Percentiles rank a stretch among this genome's conserved stretches.
These are phyloP conservation scores for Microsporum ferrugineum DNA, from an alignment of 2,329 filamentous ascomycete genomes.

Conservation along the genomic window DNA sequence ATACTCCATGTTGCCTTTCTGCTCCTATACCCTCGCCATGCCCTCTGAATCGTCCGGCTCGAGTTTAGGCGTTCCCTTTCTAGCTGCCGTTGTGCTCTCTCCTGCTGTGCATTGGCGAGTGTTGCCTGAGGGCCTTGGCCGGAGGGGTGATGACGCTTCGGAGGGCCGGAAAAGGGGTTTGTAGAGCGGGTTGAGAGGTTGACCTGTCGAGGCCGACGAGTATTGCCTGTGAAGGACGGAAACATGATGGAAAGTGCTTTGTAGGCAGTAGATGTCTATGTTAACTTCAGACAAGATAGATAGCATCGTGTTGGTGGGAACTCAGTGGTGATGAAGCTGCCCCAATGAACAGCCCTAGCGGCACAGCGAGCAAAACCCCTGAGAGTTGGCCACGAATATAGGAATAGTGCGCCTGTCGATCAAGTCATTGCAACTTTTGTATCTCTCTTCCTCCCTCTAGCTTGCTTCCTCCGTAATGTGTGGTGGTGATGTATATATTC, in stretches of 20 bases:
- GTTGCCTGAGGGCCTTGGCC: conserved; percentile 60
- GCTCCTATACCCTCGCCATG: conserved; percentile 66
- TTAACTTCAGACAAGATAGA: not conserved
- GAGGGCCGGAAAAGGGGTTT: conserved; percentile 61
- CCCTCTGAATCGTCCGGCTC: conserved; percentile 59
- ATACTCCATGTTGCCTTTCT: conserved; percentile 47
- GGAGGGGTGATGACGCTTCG: conserved; percentile 42
- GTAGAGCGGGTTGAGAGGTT: conserved; percentile 77
- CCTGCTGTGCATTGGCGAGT: conserved; percentile 74
- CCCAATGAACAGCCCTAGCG: not conserved
- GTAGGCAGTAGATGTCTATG: not conserved
- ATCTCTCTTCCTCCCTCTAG: not conserved
- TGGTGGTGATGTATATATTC: not conserved
- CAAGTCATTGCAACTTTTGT: not conserved
- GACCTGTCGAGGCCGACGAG: conserved; percentile 76
- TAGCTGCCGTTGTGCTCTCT: conserved; percentile 65
- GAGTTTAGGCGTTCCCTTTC: conserved; percentile 70
- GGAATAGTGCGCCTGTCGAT: not conserved
- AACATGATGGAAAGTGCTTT: conserved; percentile 53
- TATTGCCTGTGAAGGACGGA: conserved; percentile 78
- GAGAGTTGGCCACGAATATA: not conserved
- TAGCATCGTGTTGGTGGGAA: not conserved
- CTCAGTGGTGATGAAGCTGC: not conserved
- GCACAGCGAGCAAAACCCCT: not conserved
- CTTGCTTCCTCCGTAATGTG: not conserved